Conservation (phyloP, 768 basidiomycete species). For the Xanthoconium purpureum region DNA sequence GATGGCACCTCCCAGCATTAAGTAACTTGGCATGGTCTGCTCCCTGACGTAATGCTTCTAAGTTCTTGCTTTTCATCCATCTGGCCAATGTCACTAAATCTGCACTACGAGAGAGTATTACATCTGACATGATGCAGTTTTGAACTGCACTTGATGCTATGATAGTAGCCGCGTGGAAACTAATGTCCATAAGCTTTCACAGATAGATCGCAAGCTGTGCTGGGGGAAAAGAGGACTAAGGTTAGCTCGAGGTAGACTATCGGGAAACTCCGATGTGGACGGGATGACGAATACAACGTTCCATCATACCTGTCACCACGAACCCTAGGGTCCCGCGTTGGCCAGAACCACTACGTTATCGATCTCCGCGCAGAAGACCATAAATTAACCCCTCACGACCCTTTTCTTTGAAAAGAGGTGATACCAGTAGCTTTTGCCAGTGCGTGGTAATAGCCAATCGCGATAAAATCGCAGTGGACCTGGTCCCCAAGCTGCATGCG, state of each 20-base stretch:
- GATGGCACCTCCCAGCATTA: not conserved
- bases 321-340: conserved; percentile 11
- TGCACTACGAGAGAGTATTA: not conserved
- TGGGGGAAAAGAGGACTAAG: not conserved
- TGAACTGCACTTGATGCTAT: not conserved
- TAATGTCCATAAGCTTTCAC: not conserved
- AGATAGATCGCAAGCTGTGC: conserved; percentile 1
- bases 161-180: not conserved
- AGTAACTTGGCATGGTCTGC: not conserved
- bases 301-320: not conserved
- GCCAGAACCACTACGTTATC: conserved; percentile 3
- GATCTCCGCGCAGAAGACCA: conserved; percentile 7
- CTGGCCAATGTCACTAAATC: not conserved
- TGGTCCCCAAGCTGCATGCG: not conserved
- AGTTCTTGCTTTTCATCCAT: not conserved
- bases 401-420: no score
- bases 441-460: conserved; percentile 11
- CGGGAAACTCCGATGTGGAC: conserved; percentile 1
- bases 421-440: not conserved
- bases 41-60: conserved; percentile 16
- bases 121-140: not conserved
- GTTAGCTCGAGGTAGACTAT: not conserved
- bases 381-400: conserved; percentile 7
- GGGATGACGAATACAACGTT: not conserved
- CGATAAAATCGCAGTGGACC: conserved; percentile 1